These are phyloP conservation scores for Penicillium bovifimosum DNA, from an alignment of 495 filamentous ascomycete genomes.

Conservation along the genomic window DNA sequence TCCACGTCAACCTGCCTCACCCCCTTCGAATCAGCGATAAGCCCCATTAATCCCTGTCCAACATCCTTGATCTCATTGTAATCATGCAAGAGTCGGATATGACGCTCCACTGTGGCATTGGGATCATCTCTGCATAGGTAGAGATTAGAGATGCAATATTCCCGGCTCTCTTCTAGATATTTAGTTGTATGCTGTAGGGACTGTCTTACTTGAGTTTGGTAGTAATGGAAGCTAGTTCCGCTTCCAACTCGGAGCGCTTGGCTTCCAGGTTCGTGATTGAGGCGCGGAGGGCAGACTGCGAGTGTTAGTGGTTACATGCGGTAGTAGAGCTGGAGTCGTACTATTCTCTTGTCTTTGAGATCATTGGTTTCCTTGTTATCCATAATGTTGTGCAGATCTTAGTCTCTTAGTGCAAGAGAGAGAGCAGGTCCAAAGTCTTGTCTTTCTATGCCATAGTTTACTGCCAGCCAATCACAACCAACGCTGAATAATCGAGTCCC, in stretches of 20 bases:
- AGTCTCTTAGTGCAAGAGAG: too few species aligned
- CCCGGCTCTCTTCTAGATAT: too few species aligned
- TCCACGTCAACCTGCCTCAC: constrained; percentile 58
- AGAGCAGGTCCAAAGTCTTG: too few species aligned
- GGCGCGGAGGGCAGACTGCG: constrained; percentile 25
- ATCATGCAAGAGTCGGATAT: constrained; percentile 63
- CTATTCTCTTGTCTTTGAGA: constrained; percentile 14
- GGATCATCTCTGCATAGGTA: constrained; percentile 24
- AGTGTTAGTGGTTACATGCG: neutral
- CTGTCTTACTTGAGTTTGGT: constrained; percentile 40
- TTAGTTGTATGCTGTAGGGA: too few species aligned
- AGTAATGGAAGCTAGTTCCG: constrained; percentile 27
- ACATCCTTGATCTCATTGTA: constrained; percentile 80
- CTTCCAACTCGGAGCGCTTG: constrained; percentile 25
- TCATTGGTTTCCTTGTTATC: constrained; percentile 2
- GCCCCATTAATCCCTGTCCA: constrained; percentile 64
- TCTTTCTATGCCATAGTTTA: neutral
- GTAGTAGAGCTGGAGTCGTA: constrained; percentile 1
- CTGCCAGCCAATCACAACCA: constrained; percentile 7
- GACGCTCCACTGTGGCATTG: constrained; percentile 50
- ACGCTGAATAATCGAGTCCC: constrained; percentile 14
- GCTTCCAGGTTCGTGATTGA: constrained; percentile 35
- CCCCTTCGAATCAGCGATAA: constrained; percentile 67
- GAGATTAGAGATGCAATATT: neutral
- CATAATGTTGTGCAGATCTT: neutral